Base-by-base conservation (phyloP, 208 protist genomes). In the Crithidia fasciculata region DNA sequence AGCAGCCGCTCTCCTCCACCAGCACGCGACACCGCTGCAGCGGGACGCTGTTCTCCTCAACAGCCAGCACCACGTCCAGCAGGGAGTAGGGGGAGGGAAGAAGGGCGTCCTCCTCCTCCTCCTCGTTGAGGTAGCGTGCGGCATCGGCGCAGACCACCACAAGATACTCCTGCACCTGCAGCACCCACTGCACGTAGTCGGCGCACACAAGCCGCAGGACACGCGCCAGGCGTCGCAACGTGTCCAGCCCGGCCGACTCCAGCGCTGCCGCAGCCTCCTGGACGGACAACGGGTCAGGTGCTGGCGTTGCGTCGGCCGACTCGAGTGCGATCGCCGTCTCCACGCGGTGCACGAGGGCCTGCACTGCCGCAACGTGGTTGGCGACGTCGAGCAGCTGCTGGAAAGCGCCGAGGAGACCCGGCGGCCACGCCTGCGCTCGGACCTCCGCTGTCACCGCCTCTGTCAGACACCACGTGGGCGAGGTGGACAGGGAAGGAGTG, bases 131-230 rank as follows among this genome's bases (percentile, higher is more conserved):
- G 10, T 15, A 61, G 37, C 57, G 44, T n/a, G 59, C 45, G 9
- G 44, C 58, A 2, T 47, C 41, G 9, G 41, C 65, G 55, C 60
- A 66, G 37, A 75, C 4, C 4, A 44, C 54, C 3, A 70, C 12
- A 3, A 82, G 57, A 40, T 60, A 79, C 53, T 84, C 82, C 58
- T 88, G 83, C 39, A 86, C 41, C 37, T 77, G 54, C 49, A 93
- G 54, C 15, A 87, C 73, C 86, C 86, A 94, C 13, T 76, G 52
- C 36, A 18, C 37, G 52, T 88, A 81, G 47, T 82, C 57, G 3
- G 80, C 72, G 70, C 82, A 59, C 8, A 88, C 55, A 9, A 60
- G 50, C n/a, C 64, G 79, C 45, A 85, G 72, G 13, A 88, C 72
- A 4, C 64, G 55, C 15, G 61, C 39, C 19, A 94, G 74, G 15